phyloP scores from a whole-genome alignment of 257 asterid genomes.

The Eustoma russellianum region DNA sequence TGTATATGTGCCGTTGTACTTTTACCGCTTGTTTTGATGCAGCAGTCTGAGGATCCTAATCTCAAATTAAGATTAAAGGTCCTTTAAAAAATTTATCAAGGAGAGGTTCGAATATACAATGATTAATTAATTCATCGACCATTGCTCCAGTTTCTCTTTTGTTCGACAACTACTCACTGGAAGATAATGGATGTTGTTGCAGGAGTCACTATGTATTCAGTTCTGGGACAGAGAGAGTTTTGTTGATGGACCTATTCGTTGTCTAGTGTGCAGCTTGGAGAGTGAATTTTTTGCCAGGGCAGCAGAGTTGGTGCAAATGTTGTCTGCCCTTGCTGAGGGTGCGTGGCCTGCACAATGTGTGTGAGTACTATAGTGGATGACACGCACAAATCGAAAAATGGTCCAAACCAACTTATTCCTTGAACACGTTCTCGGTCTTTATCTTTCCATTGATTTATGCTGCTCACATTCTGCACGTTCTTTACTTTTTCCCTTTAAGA shows the following conservation, averaged over 20 bases:
- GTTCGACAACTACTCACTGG: conserved; percentile 15
- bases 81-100: too few species aligned
- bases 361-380: too few species aligned
- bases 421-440: not conserved
- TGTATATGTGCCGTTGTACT: too few species aligned
- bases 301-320: conserved; percentile 53
- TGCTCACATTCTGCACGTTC: too few species aligned
- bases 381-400: too few species aligned
- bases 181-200: conserved; percentile 23
- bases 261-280: conserved; percentile 80
- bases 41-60: too few species aligned
- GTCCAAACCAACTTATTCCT: too few species aligned
- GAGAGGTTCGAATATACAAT: too few species aligned
- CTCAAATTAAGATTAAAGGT: too few species aligned
- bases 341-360: conserved; percentile 94
- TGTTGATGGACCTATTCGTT: conserved; percentile 88
- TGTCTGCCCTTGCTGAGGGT: conserved; percentile 84
- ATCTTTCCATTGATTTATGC: not conserved
- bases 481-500: conserved; percentile 3
- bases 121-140: not conserved
- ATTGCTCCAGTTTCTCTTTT: not conserved
- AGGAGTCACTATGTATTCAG: conserved; percentile 89
- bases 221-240: conserved; percentile 96
- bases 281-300: conserved; percentile 78
- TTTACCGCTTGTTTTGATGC: too few species aligned